Base-by-base conservation (phyloP, 2,329 filamentous ascomycete genomes). In the Fusarium mexicanum region DNA sequence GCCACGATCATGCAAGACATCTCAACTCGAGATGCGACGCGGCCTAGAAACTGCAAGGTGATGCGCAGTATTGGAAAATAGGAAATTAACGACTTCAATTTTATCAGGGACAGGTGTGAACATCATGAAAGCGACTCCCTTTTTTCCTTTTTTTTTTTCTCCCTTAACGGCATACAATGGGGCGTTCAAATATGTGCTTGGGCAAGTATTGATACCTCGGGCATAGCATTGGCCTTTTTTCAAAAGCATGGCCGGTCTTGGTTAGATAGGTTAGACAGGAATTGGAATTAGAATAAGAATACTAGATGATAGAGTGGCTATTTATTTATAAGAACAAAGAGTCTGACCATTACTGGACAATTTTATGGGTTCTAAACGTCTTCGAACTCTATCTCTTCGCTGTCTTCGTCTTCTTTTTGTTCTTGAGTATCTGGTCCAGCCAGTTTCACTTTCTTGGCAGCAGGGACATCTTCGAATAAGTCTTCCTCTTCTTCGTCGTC, bases 361-460 rank as follows among this genome's bases (percentile, higher is more conserved):
- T 33, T 35, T 40, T 26, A 29, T 26, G 29, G 16, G 24, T 54
- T 72, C 53, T 76, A 86, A 2, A 90, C 88, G 77, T 91, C 89
- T 76, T 90, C 89, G 79, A 91, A 91, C 75, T 90, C 88, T 70
- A 90, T 87, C 40, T 87, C 85, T 35, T 85, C 85, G 11, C 81
- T 81, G n/a, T 77, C 76, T 17, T 77, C 79, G 33, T 87, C 87
- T 31, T 86, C 86, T 46, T 87, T 86, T 40, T 76, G 79, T 33
- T 85, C 67, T 38, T 69, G 20, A 29, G 55, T 47, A 33, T 69
- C 59, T 38, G 59, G 63, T 35, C 84, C 83, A 18, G 82, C 90
- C 24, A 92, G 80, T 80, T 91, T 91, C 50, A 90, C 85, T 71
- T 88, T 88, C 84, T 94, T 94, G 16, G 85, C 82, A 11, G 83